A percentile compares a stretch with the other conserved stretches of the same genome.
Evolutionary conservation across 768 basidiomycete species (phyloP).

Genomic region (Hemileccinum impolitum): DNA sequence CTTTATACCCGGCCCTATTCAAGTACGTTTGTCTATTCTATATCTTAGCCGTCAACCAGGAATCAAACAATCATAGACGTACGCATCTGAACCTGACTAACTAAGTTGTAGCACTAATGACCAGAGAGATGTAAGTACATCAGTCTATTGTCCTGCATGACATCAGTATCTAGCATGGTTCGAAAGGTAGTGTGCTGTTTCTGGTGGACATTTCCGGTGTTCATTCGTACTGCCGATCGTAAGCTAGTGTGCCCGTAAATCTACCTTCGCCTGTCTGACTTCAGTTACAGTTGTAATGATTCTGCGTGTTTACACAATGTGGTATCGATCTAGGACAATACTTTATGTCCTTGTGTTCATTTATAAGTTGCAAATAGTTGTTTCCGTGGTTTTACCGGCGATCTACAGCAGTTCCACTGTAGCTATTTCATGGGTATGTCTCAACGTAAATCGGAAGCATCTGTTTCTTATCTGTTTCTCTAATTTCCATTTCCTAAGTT

Average conservation of each 20-base stretch:
- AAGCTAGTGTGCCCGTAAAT: not conserved
- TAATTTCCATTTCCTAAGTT: not conserved
- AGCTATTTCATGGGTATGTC: slow-evolving; percentile 3
- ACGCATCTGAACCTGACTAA: not conserved
- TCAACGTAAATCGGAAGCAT: not conserved
- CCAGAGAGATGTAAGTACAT: slow-evolving; percentile 9
- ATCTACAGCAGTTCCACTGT: not conserved
- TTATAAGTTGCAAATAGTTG: not conserved
- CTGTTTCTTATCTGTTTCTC: not conserved
- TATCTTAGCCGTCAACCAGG: not conserved
- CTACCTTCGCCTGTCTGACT: not conserved
- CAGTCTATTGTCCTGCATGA: not conserved
- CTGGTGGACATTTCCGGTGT: slow-evolving; percentile 6
- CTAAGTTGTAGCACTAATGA: not conserved
- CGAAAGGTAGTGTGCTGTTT: slow-evolving; percentile 4
- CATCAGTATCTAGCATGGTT: not conserved
- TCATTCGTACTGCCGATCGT: slow-evolving; percentile 11
- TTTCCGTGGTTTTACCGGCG: not conserved
- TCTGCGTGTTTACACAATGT: slow-evolving; percentile 19
- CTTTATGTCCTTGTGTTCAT: slow-evolving; percentile 2
- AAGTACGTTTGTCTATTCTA: not conserved
- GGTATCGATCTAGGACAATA: slow-evolving; percentile 5
- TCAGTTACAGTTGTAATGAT: slow-evolving; percentile 15
- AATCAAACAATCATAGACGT: slow-evolving; percentile 2
- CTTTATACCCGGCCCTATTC: not conserved